Evolutionary conservation across 2,329 filamentous ascomycete genomes (phyloP).

Genomic region (Rutstroemia sydowiana): DNA sequence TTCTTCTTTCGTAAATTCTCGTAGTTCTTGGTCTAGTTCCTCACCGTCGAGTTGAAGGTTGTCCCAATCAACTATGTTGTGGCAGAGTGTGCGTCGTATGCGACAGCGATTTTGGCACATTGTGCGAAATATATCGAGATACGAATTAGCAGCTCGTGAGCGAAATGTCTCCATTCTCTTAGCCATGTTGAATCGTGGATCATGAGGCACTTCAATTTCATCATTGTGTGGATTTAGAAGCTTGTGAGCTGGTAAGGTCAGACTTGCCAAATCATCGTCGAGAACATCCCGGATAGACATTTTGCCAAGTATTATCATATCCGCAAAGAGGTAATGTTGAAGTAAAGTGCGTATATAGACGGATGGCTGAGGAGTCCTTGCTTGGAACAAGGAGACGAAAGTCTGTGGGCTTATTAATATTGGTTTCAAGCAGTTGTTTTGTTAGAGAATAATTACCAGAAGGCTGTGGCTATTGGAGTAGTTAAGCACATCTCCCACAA

Average conservation of each 20-base stretch:
- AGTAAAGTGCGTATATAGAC: conserved; percentile 77
- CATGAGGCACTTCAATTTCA: conserved; percentile 63
- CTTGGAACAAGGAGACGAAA: conserved; percentile 67
- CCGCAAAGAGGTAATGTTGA: conserved; percentile 67
- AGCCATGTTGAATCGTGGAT: conserved; percentile 67
- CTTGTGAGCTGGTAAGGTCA: conserved; percentile 64
- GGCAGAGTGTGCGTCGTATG: conserved; percentile 80
- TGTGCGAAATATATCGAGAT: conserved; percentile 75
- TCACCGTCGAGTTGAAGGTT: conserved; percentile 74
- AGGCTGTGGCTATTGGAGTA: conserved; percentile 63
- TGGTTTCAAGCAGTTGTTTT: neutral
- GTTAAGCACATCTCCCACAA: conserved; percentile 59
- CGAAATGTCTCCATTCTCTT: conserved; percentile 65
- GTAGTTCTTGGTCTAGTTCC: conserved; percentile 63
- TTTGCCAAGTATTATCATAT: conserved; percentile 60
- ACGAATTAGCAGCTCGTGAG: conserved; percentile 57
- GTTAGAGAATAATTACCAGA: conserved; percentile 44
- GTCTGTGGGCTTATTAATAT: conserved; percentile 40
- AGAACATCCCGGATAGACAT: conserved; percentile 68
- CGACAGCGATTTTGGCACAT: conserved; percentile 87
- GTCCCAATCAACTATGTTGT: conserved; percentile 78
- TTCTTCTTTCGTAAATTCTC: conserved; percentile 52
- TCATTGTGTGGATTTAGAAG: conserved; percentile 70
- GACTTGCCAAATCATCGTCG: conserved; percentile 71
- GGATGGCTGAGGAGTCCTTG: conserved; percentile 72